Base-by-base conservation (phyloP, 768 basidiomycete genomes). In the Lentinus tigrinus region DNA sequence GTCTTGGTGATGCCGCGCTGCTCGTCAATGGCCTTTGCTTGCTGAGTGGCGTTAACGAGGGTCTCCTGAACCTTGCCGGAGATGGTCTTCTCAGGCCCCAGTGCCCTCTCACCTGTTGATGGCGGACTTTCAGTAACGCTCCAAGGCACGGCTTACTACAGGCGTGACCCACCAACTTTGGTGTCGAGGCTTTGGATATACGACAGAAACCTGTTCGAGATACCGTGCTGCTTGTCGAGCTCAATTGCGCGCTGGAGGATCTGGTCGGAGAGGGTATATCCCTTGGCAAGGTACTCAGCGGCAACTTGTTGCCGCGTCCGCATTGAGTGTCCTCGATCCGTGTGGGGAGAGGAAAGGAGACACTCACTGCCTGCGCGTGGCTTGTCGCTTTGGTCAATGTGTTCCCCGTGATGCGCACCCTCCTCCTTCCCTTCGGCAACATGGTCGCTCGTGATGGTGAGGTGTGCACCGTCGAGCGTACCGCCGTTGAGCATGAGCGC, bases 261-360 rank as follows among this genome's bases (percentile, higher is more conserved):
- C 47, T 61, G 60, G 69, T 98, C 95, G 17, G 86, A 85, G 26
- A 98, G 81, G 50, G 68, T 67, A 75, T 98, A 98, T 1, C 96
- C 97, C 67, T 84, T 85, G 1, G 96, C 93, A 44, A 99, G 83
- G 72, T 95, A 93, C 72, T 98, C 96, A 27, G 96, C 95, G 26
- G 91, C 89, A 67, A 97, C 93, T 85, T 69, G 60, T 56, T 60
- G 27, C 3, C 40, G 4, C 16, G 38, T 36, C 24, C 47, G 28
- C 31, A 39, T 31, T 54, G 48, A 56, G 57, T 21, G 28, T 17
- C 14, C 8, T 21, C 21, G 4, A 6, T 19, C 19, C 17, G 40
- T 28, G 28, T 13, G 19, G 1, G 14, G 21, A 16, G 26, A 6
- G 23, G 42, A 40, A 21, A n/a, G 14, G 37, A 19, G 1, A 40